Conservation (phyloP, 2,329 filamentous ascomycete genomes). For the Ophiostoma ulmi region DNA sequence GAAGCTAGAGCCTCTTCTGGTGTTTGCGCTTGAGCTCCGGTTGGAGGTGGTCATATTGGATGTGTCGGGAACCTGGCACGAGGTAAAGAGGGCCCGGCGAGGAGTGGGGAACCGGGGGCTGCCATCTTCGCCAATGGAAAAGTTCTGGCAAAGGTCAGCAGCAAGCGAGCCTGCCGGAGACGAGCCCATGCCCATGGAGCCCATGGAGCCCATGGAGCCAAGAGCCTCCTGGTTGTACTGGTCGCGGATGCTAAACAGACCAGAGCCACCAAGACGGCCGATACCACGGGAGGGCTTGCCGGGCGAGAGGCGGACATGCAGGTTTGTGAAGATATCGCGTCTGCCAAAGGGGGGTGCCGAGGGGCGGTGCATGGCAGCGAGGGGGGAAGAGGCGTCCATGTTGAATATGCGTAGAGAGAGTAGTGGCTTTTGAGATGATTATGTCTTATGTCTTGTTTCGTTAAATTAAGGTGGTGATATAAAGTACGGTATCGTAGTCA, state of each 20-base stretch:
- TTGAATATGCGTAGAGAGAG: conserved; percentile 27
- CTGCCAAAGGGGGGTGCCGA: conserved; percentile 58
- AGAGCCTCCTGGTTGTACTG: conserved; percentile 70
- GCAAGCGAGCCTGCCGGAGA: conserved; percentile 88
- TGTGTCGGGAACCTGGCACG: conserved; percentile 38
- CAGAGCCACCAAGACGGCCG: conserved; percentile 15
- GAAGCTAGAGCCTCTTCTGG: conserved; percentile 48
- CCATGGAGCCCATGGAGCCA: conserved; percentile 48
- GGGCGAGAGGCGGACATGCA: conserved; percentile 45
- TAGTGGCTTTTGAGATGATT: neutral
- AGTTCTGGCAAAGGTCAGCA: conserved; percentile 93
- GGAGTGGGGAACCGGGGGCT: conserved; percentile 81
- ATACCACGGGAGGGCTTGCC: conserved; percentile 47
- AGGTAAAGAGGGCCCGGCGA: conserved; percentile 76
- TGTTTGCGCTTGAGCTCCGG: neutral
- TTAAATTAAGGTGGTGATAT: conserved; percentile 9
- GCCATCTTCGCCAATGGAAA: conserved; percentile 76
- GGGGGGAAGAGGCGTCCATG: conserved; percentile 91
- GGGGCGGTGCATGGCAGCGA: conserved; percentile 84
- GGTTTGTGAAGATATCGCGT: conserved; percentile 49
- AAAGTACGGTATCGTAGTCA: conserved; percentile 14
- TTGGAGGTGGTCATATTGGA: neutral
- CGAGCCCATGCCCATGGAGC: conserved; percentile 54
- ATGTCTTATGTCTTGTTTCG: neutral
- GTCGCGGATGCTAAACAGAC: conserved; percentile 75